Conservation (phyloP, 768 basidiomycete species). For the Paxillus rubicundulus region DNA sequence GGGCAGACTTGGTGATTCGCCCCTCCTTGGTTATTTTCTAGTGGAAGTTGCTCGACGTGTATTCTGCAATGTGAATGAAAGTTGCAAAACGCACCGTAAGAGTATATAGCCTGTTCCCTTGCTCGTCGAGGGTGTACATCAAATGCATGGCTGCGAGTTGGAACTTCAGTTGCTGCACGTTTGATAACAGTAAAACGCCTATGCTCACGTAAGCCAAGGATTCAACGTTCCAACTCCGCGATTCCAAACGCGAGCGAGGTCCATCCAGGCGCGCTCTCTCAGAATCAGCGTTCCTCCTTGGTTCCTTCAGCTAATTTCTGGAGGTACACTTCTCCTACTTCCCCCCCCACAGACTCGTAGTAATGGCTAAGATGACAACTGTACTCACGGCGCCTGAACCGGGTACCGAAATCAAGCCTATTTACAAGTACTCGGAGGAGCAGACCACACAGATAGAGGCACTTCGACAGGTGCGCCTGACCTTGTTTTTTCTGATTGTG, state of each 20-base stretch:
- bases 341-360: not conserved
- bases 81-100: constrained; percentile 65
- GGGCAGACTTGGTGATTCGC: constrained; percentile 90
- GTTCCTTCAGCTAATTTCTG: not conserved
- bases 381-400: constrained; percentile 57
- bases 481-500: too few species aligned
- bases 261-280: not conserved
- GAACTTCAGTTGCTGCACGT: not conserved
- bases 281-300: not conserved
- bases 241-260: not conserved
- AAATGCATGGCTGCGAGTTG: constrained; percentile 73
- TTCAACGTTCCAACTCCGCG: not conserved
- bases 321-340: not conserved
- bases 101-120: constrained; percentile 84
- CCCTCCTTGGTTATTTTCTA: constrained; percentile 86
- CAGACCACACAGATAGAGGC: constrained; percentile 59
- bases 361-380: constrained; percentile 41
- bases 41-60: constrained; percentile 5
- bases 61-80: not conserved
- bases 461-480: constrained; percentile 53
- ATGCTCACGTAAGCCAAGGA: not conserved
- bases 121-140: constrained; percentile 85
- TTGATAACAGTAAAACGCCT: not conserved
- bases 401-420: constrained; percentile 51
- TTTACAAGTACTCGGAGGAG: constrained; percentile 59